phyloP scores from a whole-genome alignment of 257 asterid species.

The Rhazya stricta region DNA sequence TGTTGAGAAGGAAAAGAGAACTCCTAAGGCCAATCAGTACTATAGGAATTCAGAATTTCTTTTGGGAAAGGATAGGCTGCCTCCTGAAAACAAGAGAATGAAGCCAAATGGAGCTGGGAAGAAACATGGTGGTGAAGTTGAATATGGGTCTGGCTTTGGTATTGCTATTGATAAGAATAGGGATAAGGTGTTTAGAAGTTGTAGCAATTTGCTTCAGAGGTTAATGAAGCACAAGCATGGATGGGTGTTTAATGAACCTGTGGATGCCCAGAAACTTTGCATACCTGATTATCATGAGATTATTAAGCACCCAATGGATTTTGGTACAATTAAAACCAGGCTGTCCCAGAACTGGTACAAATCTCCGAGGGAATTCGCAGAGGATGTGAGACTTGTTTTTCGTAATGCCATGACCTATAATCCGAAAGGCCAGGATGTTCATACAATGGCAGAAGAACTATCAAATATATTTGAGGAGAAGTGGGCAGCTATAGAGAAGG shows the following conservation, averaged over 20 bases:
- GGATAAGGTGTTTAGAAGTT: constrained; percentile 51
- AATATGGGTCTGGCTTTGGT: constrained; percentile 37
- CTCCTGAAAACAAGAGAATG: constrained; percentile 66
- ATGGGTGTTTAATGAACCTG: constrained; percentile 91
- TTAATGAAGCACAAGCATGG: constrained; percentile 83
- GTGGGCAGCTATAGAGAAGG: constrained; percentile 70
- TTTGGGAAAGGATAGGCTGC: constrained; percentile 80
- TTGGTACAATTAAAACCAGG: constrained; percentile 72
- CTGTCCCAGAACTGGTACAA: constrained; percentile 63
- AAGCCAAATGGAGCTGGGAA: constrained; percentile 58
- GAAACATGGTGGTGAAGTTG: constrained; percentile 40
- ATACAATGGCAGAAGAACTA: constrained; percentile 69
- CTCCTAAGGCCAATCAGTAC: constrained; percentile 87
- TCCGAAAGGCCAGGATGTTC: constrained; percentile 90
- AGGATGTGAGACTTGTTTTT: constrained; percentile 85
- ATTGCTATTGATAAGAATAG: constrained; percentile 50
- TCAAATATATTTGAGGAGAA: constrained; percentile 69
- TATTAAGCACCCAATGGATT: constrained; percentile 86
- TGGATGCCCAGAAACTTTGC: constrained; percentile 56
- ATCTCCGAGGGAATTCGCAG: constrained; percentile 69
- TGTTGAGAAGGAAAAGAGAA: constrained; percentile 84
- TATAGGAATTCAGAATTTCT: constrained; percentile 85
- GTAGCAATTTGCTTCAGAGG: constrained; percentile 68
- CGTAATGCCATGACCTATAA: constrained; percentile 89
- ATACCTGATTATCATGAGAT: constrained; percentile 73